Conservation (phyloP, 2,329 filamentous ascomycete genomes). For the Verticillium klebahnii region DNA sequence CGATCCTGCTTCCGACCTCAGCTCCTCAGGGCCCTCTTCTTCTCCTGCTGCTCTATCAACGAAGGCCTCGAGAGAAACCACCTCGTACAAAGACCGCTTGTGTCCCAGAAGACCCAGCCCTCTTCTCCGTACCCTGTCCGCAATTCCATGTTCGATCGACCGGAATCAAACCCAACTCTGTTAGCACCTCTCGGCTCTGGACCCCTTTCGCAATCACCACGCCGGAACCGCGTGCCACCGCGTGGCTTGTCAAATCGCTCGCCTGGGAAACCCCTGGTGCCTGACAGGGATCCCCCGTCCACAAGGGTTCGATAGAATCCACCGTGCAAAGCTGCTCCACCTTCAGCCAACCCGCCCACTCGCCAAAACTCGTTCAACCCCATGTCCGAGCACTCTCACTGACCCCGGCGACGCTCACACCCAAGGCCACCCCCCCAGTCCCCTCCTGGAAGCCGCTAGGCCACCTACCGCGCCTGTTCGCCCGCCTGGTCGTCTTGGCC, state of each 20-base stretch:
- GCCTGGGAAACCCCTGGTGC: not conserved
- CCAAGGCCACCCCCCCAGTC: not conserved
- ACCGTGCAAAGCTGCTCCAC: not conserved
- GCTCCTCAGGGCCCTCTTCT: no score
- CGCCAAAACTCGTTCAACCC: not conserved
- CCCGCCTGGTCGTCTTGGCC: not conserved
- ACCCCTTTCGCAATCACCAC: not conserved
- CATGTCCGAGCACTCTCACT: not conserved
- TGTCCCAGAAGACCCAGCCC: no score
- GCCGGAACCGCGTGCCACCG: not conserved
- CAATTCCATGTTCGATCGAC: not conserved
- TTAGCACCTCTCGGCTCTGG: not conserved
- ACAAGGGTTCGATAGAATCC: not conserved
- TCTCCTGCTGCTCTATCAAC: no score
- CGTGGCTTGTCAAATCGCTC: conserved; percentile 1
- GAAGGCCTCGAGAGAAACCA: no score
- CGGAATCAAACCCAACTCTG: not conserved
- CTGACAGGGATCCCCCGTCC: not conserved
- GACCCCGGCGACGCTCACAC: not conserved
- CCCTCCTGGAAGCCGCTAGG: not conserved
- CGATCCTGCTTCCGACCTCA: not conserved
- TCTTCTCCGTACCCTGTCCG: not conserved
- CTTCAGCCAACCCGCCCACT: not conserved
- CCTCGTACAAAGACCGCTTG: not conserved
- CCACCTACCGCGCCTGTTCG: not conserved